phyloP scores from a whole-genome alignment of 768 basidiomycete species.

The Rhodosporidiobolus sp. region DNA sequence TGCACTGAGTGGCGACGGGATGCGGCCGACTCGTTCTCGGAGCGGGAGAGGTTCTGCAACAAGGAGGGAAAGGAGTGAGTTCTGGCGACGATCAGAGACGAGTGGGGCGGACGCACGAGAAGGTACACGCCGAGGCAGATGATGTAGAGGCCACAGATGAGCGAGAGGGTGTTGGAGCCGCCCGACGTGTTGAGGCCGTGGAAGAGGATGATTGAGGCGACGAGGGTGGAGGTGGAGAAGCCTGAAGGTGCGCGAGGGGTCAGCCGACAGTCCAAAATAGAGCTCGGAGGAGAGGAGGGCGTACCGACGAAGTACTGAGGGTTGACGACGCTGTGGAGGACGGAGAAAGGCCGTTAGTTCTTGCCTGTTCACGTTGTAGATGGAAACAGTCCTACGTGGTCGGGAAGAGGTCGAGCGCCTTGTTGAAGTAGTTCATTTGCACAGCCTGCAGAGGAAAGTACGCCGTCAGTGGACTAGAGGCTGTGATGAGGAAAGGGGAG shows the following conservation, averaged over 20 bases:
- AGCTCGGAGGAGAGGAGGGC: constrained; percentile 43
- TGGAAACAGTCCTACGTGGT: constrained; percentile 12
- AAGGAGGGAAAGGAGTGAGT: background rate
- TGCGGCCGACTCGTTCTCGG: constrained; percentile 41
- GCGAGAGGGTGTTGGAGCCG: constrained; percentile 74
- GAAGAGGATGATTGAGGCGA: constrained; percentile 93
- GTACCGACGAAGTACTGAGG: constrained; percentile 66
- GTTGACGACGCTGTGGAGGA: constrained; percentile 19
- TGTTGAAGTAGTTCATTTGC: constrained; percentile 71
- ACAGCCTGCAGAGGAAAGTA: constrained; percentile 45
- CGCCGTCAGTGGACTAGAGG: constrained; percentile 50
- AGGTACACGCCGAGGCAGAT: constrained; percentile 98
- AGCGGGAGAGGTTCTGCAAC: constrained; percentile 41
- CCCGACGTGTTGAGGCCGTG: constrained; percentile 91
- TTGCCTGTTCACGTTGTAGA: no score
- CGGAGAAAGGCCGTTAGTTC: no score
- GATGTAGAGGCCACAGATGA: constrained; percentile 82
- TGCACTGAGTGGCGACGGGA: constrained; percentile 41
- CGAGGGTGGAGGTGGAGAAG: constrained; percentile 87
- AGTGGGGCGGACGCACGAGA: constrained; percentile 49
- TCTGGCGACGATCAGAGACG: background rate
- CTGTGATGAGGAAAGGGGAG: constrained; percentile 54
- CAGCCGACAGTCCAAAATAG: background rate
- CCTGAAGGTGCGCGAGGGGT: constrained; percentile 75
- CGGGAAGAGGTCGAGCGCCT: constrained; percentile 38